Base-by-base conservation (phyloP, 768 basidiomycete genomes). In the Trametes maxima region DNA sequence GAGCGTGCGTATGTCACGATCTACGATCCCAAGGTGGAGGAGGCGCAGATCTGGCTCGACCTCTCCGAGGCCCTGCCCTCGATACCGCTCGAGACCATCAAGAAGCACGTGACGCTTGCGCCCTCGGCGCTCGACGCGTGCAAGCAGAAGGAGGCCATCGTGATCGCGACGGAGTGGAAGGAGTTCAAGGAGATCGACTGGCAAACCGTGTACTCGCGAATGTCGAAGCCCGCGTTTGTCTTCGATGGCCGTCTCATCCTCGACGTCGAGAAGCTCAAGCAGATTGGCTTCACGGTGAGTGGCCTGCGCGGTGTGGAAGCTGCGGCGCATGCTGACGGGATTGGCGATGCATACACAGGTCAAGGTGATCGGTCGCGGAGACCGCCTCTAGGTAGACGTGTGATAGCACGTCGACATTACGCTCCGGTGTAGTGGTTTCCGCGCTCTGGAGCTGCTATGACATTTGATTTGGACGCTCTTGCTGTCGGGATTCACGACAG, bases 161-260 rank as follows among this genome's bases (percentile, higher is more conserved):
- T 98, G 49, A 88, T 99, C 68, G 94, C 93, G 25, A 99, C 97
- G 2, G 96, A 96, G 76, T 97, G 95, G 96, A 92, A 89, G 74
- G 95, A 98, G 77, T 99, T 99, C 85, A 84, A 83, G 70, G 83
- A 88, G 40, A 90, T 99, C 65, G 87, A 95, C 76, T 99, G 97
- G 97, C 74, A 84, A 68, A 78, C 78, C 37, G 90, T 98, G 43
- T 97, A 98, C 77, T 74, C 78, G 52, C 77, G 81, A 70, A 98
- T 98, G 94, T 91, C 89, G 70, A 97, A 98, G 81, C 97, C 97
- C n/a, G 96, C 97, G 5, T 98, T 97, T 71, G 83, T 99, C 65
- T 98, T 98, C 70, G 96, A 98, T 72, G 95, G 95, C 5, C 85
- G 95, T 35, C 79, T 97, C 63, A 82, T 98, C 69, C 82, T 98